These are phyloP conservation scores for Marchantia polymorpha DNA, from an alignment of 225 moss, liverwort and hornwort genomes.

Conservation along the genomic window DNA sequence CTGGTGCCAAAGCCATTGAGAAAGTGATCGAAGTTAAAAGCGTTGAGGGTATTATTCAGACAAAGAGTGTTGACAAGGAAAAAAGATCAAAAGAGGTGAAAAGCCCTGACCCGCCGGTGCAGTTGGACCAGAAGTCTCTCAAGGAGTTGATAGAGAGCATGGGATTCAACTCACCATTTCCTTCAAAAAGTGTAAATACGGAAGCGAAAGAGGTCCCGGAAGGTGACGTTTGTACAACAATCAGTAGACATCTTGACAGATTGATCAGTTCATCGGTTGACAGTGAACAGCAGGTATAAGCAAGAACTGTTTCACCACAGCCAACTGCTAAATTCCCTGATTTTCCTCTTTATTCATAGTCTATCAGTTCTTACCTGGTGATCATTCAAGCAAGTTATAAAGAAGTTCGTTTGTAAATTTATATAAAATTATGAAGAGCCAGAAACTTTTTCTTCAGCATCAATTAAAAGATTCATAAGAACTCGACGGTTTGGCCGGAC, in stretches of 20 bases:
- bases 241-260: constrained; percentile 5
- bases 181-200: background rate
- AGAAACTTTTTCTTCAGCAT: too few species aligned
- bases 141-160: constrained; percentile 28
- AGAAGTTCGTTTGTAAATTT: too few species aligned
- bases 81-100: background rate
- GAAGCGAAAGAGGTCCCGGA: background rate
- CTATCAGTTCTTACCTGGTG: too few species aligned
- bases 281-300: constrained; percentile 18
- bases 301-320: background rate
- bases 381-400: too few species aligned
- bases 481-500: too few species aligned
- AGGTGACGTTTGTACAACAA: background rate
- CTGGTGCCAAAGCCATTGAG: background rate
- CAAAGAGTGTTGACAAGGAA: background rate
- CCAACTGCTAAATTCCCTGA: background rate
- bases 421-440: too few species aligned
- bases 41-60: background rate
- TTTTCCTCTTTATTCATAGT: too few species aligned
- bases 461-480: too few species aligned
- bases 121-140: constrained; percentile 6
- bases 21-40: background rate
- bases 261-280: background rate
- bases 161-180: constrained; percentile 15
- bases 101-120: background rate